phyloP scores from a whole-genome alignment of 495 filamentous ascomycete genomes.

The Aspergillus affinis region DNA sequence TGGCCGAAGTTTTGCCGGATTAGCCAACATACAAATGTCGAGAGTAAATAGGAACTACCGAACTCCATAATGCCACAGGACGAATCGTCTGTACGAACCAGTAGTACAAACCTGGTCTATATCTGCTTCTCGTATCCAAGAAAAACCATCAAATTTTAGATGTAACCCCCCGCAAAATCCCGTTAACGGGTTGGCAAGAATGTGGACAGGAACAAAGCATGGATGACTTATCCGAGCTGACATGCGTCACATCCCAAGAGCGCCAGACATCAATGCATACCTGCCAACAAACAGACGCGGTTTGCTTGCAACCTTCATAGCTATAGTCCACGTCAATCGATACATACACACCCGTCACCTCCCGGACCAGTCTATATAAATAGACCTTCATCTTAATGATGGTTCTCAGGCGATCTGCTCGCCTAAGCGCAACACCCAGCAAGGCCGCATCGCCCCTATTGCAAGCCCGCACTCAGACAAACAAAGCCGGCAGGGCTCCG shows the following conservation, averaged over 20 bases:
- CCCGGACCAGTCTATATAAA: background rate
- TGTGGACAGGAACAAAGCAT: background rate
- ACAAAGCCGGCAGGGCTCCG: conserved; percentile 25
- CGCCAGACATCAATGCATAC: too few species aligned
- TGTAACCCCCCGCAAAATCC: too few species aligned
- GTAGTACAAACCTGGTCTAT: too few species aligned
- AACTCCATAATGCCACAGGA: too few species aligned
- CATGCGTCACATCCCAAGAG: background rate
- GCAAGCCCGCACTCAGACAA: conserved; percentile 32
- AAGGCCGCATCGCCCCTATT: conserved; percentile 26
- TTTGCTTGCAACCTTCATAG: too few species aligned
- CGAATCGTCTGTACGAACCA: too few species aligned
- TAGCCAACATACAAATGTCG: background rate
- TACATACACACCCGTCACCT: background rate
- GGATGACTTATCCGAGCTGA: background rate
- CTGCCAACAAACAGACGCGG: too few species aligned
- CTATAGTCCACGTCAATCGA: background rate
- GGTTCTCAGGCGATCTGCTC: conserved; percentile 59
- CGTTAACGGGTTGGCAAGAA: too few species aligned
- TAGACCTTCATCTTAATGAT: conserved; percentile 32
- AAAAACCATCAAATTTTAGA: too few species aligned
- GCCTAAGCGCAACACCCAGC: conserved; percentile 48
- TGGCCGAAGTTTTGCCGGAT: background rate
- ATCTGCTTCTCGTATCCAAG: too few species aligned
- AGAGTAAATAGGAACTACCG: too few species aligned